A percentile compares a stretch with the other conserved stretches of the same genome.
Evolutionary conservation across 352 stramenopile species (phyloP).

Genomic region (Phytophthora boehmeriae): DNA sequence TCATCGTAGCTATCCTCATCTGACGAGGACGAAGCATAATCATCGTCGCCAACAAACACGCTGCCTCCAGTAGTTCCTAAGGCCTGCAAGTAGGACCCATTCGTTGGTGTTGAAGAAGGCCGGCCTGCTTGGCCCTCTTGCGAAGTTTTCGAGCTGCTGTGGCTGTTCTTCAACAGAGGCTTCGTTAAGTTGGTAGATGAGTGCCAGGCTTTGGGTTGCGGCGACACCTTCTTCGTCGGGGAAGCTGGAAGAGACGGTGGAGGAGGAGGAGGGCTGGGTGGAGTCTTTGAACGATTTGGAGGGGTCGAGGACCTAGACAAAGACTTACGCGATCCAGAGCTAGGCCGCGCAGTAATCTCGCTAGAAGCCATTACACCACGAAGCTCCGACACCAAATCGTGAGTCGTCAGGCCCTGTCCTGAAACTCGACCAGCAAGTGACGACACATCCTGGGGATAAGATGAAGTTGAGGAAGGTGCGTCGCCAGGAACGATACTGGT

Average conservation of each 20-base stretch:
- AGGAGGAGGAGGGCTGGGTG: constrained; percentile 21
- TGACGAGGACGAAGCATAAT: constrained; percentile 38
- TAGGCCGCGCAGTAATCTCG: constrained; percentile 45
- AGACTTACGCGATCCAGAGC: constrained; percentile 28
- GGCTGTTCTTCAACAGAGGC: constrained; percentile 19
- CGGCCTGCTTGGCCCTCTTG: constrained; percentile 7
- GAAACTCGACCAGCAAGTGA: constrained; percentile 16
- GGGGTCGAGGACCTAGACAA: constrained; percentile 32
- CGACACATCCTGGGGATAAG: constrained; percentile 18
- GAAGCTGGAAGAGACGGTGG: constrained; percentile 9
- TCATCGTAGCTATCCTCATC: constrained; percentile 43
- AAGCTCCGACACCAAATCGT: constrained; percentile 60
- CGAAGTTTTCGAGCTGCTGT: constrained; percentile 13
- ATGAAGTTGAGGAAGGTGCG: constrained; percentile 17
- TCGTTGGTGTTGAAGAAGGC: constrained; percentile 16
- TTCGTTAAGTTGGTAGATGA: constrained; percentile 14
- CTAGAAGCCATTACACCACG: constrained; percentile 75
- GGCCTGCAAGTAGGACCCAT: constrained; percentile 30
- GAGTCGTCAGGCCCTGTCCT: constrained; percentile 39
- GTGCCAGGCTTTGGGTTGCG: constrained; percentile 7
- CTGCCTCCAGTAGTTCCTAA: constrained; percentile 37
- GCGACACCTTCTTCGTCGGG: constrained; percentile 12
- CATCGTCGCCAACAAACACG: constrained; percentile 27
- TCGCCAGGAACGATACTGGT: constrained; percentile 14
- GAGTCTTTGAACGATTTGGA: constrained; percentile 20